Percentiles rank a stretch among this genome's conserved stretches.
phyloP scores from a whole-genome alignment of 805 yeast species.

The Isabelozyma pseudorhagii region DNA sequence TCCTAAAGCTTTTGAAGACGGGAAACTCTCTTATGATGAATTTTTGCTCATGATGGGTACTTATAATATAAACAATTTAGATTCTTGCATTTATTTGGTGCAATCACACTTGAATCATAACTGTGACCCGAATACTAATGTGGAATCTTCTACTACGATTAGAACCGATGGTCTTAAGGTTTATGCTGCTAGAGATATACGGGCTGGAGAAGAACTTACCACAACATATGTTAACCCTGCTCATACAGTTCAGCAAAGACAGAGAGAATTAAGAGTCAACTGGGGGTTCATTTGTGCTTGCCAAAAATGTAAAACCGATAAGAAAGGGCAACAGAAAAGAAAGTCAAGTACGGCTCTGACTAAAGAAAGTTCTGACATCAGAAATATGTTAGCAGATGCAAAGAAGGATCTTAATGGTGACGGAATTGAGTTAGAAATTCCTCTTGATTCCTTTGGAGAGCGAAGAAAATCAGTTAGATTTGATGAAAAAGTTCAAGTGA shows the following conservation, averaged over 20 bases:
- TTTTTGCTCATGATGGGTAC: constrained; percentile 65
- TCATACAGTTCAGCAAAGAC: constrained; percentile 60
- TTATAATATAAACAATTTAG: constrained; percentile 70
- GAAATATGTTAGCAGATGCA: constrained; percentile 43
- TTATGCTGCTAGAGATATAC: constrained; percentile 55
- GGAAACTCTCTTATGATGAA: constrained; percentile 43
- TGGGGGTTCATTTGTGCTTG: constrained; percentile 82
- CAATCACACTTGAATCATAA: constrained; percentile 75
- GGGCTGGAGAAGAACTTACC: constrained; percentile 63
- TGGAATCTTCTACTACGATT: constrained; percentile 35
- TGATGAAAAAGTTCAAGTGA: constrained; percentile 48
- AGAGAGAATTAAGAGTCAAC: constrained; percentile 61
- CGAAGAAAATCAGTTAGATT: constrained; percentile 67
- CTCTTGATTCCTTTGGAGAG: constrained; percentile 31
- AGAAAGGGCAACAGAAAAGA: constrained; percentile 41
- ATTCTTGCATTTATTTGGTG: constrained; percentile 55
- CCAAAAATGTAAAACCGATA: constrained; percentile 58
- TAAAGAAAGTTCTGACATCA: constrained; percentile 35
- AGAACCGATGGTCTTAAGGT: constrained; percentile 57
- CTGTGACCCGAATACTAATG: constrained; percentile 70
- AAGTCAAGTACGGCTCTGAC: constrained; percentile 34
- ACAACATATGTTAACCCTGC: constrained; percentile 70
- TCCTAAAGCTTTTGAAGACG: constrained; percentile 26
- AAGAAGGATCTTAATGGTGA: constrained; percentile 40
- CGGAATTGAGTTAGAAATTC: constrained; percentile 44